These are phyloP conservation scores for Scorias spongiosa DNA, from an alignment of 2,329 filamentous ascomycete genomes.

Conservation along the genomic window DNA sequence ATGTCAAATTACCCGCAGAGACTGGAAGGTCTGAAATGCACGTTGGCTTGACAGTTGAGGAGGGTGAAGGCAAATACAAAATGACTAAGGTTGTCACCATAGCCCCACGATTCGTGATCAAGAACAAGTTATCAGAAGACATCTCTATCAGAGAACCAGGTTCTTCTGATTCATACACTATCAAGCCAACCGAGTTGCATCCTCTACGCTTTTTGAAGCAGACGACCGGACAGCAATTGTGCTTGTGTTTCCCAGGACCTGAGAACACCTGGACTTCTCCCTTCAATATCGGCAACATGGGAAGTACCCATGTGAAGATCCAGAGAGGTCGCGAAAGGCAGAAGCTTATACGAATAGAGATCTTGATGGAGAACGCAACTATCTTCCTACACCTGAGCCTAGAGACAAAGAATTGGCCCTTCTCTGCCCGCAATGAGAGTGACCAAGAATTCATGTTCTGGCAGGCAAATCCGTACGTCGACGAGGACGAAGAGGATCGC, in stretches of 20 bases:
- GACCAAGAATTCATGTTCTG: conserved; percentile 94
- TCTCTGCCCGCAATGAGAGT: conserved; percentile 96
- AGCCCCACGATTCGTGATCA: conserved; percentile 79
- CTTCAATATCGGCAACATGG: conserved; percentile 92
- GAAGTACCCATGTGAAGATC: conserved; percentile 84
- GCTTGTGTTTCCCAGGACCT: conserved; percentile 79
- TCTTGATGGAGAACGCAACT: conserved; percentile 83
- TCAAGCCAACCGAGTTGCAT: conserved; percentile 64
- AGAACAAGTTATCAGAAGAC: conserved; percentile 82
- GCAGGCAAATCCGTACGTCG: conserved; percentile 82
- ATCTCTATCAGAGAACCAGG: conserved; percentile 83
- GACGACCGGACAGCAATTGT: conserved; percentile 71
- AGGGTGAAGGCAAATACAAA: conserved; percentile 95
- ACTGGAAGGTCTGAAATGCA: conserved; percentile 69
- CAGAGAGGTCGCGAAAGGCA: conserved; percentile 83
- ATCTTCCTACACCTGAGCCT: conserved; percentile 83
- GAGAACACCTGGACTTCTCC: conserved; percentile 97
- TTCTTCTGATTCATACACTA: conserved; percentile 66
- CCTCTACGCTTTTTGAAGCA: conserved; percentile 84
- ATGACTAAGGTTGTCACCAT: conserved; percentile 91
- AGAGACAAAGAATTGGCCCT: conserved; percentile 93
- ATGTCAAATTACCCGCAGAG: conserved; percentile 65
- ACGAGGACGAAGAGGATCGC: conserved; percentile 75
- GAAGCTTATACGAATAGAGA: conserved; percentile 70
- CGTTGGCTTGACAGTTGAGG: conserved; percentile 71